Evolutionary conservation across 495 filamentous ascomycete species (phyloP).

Genomic region (Wilcoxina mikolae): DNA sequence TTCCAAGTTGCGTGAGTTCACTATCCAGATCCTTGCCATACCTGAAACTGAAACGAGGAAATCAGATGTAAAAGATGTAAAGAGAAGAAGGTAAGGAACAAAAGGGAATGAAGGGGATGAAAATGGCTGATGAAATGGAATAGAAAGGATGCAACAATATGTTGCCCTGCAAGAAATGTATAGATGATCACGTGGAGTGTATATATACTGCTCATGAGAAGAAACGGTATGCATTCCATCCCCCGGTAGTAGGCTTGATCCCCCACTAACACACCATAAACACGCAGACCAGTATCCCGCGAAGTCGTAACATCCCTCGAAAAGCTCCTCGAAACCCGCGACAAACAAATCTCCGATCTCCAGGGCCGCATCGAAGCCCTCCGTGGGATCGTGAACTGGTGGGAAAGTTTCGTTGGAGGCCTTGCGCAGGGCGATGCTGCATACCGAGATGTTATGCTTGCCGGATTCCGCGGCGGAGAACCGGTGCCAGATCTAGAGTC

Average conservation of each 20-base stretch:
- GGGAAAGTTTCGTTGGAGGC: neutral
- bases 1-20: conserved; percentile 1
- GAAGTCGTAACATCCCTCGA: neutral
- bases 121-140: neutral
- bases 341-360: conserved; percentile 1
- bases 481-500: neutral
- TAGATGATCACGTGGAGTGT: neutral
- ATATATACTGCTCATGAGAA: neutral
- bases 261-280: neutral
- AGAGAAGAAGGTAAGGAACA: neutral
- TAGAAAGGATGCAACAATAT: neutral
- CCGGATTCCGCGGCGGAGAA: neutral
- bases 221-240: neutral
- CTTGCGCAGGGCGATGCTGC: neutral
- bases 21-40: neutral
- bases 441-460: neutral
- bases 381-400: neutral
- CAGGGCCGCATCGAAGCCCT: neutral
- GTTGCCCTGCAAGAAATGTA: conserved; percentile 1
- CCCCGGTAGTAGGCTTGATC: neutral
- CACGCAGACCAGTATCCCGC: neutral
- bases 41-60: too few species aligned
- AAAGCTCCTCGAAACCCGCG: neutral
- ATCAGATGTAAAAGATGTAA: neutral
- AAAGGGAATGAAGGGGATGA: neutral